phyloP scores from a whole-genome alignment of 352 stramenopile species.

The Pythium brachiatum region DNA sequence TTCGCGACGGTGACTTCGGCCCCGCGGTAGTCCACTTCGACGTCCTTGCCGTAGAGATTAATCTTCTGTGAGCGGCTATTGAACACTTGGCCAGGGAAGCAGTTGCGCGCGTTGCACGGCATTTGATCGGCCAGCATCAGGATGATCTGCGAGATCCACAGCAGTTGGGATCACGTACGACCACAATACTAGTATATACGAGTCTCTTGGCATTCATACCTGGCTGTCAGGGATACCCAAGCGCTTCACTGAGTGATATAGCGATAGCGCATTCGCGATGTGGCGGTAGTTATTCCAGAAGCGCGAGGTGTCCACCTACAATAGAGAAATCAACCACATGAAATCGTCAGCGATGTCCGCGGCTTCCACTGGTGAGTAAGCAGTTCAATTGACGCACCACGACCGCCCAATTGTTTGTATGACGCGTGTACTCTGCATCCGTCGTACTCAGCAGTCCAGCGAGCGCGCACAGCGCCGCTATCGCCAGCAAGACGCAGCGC shows the following conservation, averaged over 20 bases:
- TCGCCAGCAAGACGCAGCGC: neutral
- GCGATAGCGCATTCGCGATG: constrained; percentile 92
- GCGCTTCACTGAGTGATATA: constrained; percentile 93
- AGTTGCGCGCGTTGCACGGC: constrained; percentile 90
- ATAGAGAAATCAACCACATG: neutral
- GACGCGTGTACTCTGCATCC: constrained; percentile 51
- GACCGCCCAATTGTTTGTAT: constrained; percentile 88
- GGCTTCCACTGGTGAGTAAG: neutral
- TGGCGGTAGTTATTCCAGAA: constrained; percentile 99
- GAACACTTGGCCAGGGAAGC: constrained; percentile 89
- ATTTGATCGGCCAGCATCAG: constrained; percentile 97
- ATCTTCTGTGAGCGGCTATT: constrained; percentile 89
- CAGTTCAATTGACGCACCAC: constrained; percentile 41
- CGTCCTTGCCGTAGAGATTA: constrained; percentile 90
- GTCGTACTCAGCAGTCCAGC: neutral
- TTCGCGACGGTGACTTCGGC: constrained; percentile 96
- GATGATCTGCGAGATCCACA: constrained; percentile 74
- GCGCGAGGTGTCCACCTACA: constrained; percentile 90
- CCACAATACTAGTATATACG: neutral
- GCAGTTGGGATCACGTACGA: no score
- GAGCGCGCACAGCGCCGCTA: constrained; percentile 24
- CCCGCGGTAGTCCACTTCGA: constrained; percentile 94
- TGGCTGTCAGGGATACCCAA: constrained; percentile 94
- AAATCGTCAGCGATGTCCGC: neutral
- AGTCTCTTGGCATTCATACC: constrained; percentile 27